Evolutionary conservation across 2,329 filamentous ascomycete genomes (phyloP), one percentile per base, ranked within the genome.

Genomic region (Paraconiothyrium brasiliense): DNA sequence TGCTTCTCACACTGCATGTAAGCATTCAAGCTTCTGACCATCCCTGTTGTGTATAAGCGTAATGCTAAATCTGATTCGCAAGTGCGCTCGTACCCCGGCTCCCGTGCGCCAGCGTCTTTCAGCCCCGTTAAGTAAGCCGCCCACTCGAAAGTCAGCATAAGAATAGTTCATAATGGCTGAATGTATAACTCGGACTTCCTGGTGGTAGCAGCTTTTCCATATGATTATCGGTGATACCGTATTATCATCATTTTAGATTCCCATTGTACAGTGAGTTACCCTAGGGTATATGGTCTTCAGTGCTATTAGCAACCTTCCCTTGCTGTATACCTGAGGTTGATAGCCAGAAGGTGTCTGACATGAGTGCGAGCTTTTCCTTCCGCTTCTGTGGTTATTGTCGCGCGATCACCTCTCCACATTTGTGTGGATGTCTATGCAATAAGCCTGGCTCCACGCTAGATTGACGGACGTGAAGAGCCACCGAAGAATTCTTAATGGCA

Each of bases 21-120:
- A 67, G 65, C 65, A 67, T 35, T 54, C 61, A 60, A 57, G 59
- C 57, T 62, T 56, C 52, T 62, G 16, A 56, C 54, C 20, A 30
- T 14, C 9, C 20, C 37, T 14, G 22, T 24, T 48, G 44, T 11
- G 56, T 14, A 35, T 50, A 48, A 59, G 30, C 43, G 34, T 24
- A 47, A n/a, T 58, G 34, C 59, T 59, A 54, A 54, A 49, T 54
- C 35, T 54, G 54, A 59, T 61, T 58, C 47, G 58, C n/a, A 14
- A 22, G 24, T 37, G 20, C 10, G 20, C 20, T 4, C 43, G 8
- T 59, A 63, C 48, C 62, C 57, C 22, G 34, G 56, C 8, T 44
- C 1, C 20, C 16, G 35, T 52, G 30, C 34, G 27, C 58, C 46
- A 56, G 55, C 50, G 37, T 30, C 16, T 14, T 22, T 49, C 34